Base-by-base conservation (phyloP, 169 alveolate species). In the Cryptosporidium baileyi region DNA sequence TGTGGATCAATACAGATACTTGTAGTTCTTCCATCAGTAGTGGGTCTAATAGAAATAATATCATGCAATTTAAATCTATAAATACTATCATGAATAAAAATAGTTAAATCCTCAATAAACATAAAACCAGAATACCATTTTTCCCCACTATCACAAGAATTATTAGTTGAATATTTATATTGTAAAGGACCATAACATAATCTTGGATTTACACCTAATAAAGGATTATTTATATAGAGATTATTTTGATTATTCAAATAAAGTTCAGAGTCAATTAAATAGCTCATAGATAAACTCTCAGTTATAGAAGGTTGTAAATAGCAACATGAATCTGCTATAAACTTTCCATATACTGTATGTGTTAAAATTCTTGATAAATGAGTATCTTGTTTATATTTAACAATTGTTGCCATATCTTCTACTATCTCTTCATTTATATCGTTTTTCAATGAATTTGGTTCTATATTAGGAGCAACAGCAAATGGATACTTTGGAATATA, bases 1-100 rank as follows among this genome's bases (percentile, higher is more conserved):
- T 74, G 85, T 1, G 85, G 85, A 43, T 74, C 85, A 32, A 74
- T 74, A 8, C 85, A 74, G 26, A 74, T 57, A 8, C 85, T 47
- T 11, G 85, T 74, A 24, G 54, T 38, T 11, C 85, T 74, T 8
- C 85, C 85, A 13, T 57, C 40, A 0, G 60, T 54, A 9, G 15
- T 19, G 30, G 85, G 85, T 1, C 85, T 52, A 19, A 74, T 74
- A 7, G 59, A 8, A 38, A 74, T 49, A n/a, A 43, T 74, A 40
- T 74, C 85, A 28, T 36, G 17, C 17, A 74, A n/a, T 17, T 54
- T 74, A 7, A 40, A 44, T 54, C 59, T 74, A n/a, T 34, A 34
- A 1, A 22, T 54, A 34, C 67, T 74, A 15, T 74, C 85, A 41
- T 74, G 54, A 8, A 74, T 54, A 15, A 41, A 19, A 52, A 74